Percentiles rank a stretch among this genome's conserved stretches.
Evolutionary conservation across 768 basidiomycete species (phyloP).

Genomic region (Suillus clintonianus): DNA sequence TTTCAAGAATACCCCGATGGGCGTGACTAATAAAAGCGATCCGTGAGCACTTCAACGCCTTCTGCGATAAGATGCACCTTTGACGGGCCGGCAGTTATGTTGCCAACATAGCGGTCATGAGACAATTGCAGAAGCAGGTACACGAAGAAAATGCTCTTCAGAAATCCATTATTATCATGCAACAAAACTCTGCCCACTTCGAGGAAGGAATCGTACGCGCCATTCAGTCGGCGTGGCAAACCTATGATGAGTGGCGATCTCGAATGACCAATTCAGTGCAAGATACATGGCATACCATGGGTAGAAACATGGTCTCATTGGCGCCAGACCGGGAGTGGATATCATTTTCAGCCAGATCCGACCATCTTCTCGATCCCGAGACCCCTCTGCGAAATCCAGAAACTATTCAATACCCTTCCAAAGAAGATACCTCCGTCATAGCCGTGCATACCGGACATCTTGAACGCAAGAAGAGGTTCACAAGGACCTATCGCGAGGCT

Average conservation of each 20-base stretch:
- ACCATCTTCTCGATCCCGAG: conserved; percentile 95
- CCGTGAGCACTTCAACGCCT: conserved; percentile 55
- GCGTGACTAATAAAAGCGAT: conserved; percentile 75
- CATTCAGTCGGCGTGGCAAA: conserved; percentile 95
- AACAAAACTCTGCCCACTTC: conserved; percentile 95
- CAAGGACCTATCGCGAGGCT: conserved; percentile 78
- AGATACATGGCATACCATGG: conserved; percentile 72
- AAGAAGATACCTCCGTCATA: conserved; percentile 83
- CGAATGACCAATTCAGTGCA: conserved; percentile 76
- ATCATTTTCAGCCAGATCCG: conserved; percentile 87
- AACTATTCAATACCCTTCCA: conserved; percentile 82
- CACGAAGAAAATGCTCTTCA: conserved; percentile 98
- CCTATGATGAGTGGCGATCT: conserved; percentile 91
- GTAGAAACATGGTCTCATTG: conserved; percentile 73
- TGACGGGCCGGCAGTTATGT: conserved; percentile 48
- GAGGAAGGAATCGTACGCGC: conserved; percentile 95
- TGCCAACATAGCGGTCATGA: conserved; percentile 68
- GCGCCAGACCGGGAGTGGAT: conserved; percentile 95
- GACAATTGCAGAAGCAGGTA: conserved; percentile 88
- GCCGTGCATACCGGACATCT: conserved; percentile 88
- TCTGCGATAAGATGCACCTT: background rate
- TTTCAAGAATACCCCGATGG: conserved; percentile 94
- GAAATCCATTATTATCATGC: conserved; percentile 97
- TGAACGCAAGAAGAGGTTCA: conserved; percentile 96
- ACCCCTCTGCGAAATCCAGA: conserved; percentile 86